Percentiles rank a stretch among this genome's conserved stretches.
phyloP scores from a whole-genome alignment of 306 rosid species.

The Abrus pulchellus region DNA sequence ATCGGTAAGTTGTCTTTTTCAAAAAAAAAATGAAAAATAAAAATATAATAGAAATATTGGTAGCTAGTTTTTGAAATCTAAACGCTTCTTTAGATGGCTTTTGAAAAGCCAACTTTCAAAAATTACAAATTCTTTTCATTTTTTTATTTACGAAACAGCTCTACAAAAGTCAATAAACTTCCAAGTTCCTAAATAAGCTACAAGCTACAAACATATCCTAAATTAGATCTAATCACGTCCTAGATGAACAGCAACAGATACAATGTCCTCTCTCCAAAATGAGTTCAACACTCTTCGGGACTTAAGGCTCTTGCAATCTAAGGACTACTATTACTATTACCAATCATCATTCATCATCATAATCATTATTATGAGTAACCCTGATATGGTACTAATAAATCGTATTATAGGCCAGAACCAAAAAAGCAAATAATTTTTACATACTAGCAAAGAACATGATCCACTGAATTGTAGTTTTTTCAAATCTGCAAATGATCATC shows the following conservation, averaged over 20 bases:
- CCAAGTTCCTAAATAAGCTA: too few species aligned
- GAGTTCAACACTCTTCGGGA: not conserved
- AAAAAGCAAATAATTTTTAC: not conserved
- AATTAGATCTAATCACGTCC: not conserved
- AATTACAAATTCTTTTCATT: too few species aligned
- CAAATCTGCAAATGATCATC: too few species aligned
- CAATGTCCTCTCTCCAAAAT: not conserved
- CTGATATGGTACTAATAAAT: not conserved
- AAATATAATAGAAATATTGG: too few species aligned
- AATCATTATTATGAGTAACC: not conserved
- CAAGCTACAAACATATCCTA: too few species aligned
- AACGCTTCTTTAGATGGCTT: too few species aligned
- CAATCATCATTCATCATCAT: not conserved
- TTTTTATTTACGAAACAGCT: too few species aligned
- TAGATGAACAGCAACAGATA: not conserved
- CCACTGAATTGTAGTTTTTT: not conserved
- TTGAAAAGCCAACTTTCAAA: too few species aligned
- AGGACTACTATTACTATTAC: not conserved
- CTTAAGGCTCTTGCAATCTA: not conserved
- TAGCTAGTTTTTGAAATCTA: too few species aligned
- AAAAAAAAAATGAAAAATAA: too few species aligned
- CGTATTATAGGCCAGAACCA: slow-evolving; percentile 23
- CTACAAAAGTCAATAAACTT: too few species aligned
- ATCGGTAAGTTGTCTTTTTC: too few species aligned
- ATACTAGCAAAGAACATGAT: not conserved